Base-by-base conservation (phyloP, 164 flowering plant genomes). In the Dillenia turbinata region DNA sequence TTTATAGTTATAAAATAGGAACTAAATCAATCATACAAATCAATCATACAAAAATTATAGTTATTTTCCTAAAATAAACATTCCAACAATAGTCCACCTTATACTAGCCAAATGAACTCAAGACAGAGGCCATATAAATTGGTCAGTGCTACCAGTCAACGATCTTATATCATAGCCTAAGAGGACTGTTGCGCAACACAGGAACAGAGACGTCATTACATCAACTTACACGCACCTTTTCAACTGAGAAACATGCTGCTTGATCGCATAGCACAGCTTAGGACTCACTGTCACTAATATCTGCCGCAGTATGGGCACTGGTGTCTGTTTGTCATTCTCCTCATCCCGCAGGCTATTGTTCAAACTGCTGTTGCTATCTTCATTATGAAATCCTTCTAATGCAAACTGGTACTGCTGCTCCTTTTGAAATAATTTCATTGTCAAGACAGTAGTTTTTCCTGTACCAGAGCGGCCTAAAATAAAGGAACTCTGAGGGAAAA, bases 401-500 rank as follows among this genome's bases (percentile, higher is more conserved):
- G 83, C 79, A 14, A 77, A n/a, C 46, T 66, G 66, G 44, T 79
- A 67, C 6, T 65, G 70, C 49, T 85, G 75, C 57, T 85, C 88
- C 48, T 69, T 88, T 53, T 73, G 77, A 65, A 74, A 71, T 48
- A 91, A 61, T 63, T 87, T 91, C 89, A 81, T 84, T 0, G 92
- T 89, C 49, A 89, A 66, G 19, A 89, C 80, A 49, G 94, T 87
- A 1, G 97, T 91, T 66, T 91, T 91, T 49, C 97, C 97, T 1
- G 97, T 91, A 8, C 97, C 96, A 0, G 97, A 91, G 52, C 97
- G 73, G 53, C 97, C 97, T 22, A 89, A 67, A 17, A 91, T 76
- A 57, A 91, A 91, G 17, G 81, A 64, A 64, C 86, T 91, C 61
- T 62, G 68, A 9, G 63, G 74, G 45, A 66, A 84, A 11, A 61